Conservation (phyloP, 2,329 filamentous ascomycete species). For the Lachnellula arida region DNA sequence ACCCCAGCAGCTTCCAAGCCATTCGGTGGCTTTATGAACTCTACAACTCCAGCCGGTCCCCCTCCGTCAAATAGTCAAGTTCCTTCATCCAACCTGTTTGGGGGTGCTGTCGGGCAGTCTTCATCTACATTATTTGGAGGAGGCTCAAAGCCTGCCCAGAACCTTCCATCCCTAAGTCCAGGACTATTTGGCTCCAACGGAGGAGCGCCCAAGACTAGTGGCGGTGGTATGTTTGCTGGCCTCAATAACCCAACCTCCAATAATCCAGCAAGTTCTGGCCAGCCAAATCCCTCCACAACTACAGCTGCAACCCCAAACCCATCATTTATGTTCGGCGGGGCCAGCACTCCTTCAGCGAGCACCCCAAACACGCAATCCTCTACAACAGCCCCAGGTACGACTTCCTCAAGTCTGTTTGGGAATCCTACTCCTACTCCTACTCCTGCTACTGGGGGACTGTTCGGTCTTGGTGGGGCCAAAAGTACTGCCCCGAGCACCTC, state of each 20-base stretch:
- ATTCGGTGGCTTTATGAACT: conserved; percentile 18
- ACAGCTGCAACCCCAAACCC: conserved; percentile 12
- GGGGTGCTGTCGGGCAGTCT: background rate
- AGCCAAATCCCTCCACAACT: conserved; percentile 3
- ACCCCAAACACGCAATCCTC: background rate
- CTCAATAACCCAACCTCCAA: background rate
- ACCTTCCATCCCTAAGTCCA: background rate
- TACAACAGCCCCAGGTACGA: background rate
- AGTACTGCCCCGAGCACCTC: background rate
- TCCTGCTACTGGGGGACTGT: background rate
- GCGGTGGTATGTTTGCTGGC: conserved; percentile 6
- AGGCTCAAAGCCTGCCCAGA: background rate
- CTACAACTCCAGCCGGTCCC: conserved; percentile 32
- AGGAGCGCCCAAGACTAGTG: background rate
- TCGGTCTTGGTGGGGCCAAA: background rate
- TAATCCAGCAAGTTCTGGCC: conserved; percentile 7
- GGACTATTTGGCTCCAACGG: conserved; percentile 2
- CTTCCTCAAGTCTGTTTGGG: background rate
- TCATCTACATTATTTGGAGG: conserved; percentile 15
- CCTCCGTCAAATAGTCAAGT: conserved; percentile 24
- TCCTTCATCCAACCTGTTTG: conserved; percentile 9
- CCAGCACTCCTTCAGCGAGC: background rate
- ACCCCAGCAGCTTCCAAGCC: conserved; percentile 25
- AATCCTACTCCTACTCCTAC: background rate
- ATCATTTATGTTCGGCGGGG: conserved; percentile 4